Conservation (phyloP, 768 basidiomycete genomes). For the Trametes gibbosa region DNA sequence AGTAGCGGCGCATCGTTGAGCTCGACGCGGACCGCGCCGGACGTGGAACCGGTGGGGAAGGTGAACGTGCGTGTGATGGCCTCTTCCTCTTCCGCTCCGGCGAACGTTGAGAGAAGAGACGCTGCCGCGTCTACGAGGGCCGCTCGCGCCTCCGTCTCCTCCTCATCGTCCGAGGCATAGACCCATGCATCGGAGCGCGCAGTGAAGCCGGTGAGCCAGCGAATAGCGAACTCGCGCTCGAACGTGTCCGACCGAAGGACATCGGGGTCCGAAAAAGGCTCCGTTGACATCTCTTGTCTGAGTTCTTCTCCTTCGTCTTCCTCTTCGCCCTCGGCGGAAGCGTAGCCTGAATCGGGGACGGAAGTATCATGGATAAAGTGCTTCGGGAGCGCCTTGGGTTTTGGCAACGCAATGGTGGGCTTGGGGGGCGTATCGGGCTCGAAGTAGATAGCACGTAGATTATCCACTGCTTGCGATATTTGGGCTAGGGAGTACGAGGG, state of each 20-base stretch:
- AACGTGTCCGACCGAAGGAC: constrained; percentile 58
- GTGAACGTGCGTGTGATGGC: constrained; percentile 51
- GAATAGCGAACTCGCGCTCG: constrained; percentile 65
- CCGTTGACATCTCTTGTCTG: constrained; percentile 25
- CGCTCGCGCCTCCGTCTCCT: constrained; percentile 41
- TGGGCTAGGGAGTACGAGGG: constrained; percentile 33
- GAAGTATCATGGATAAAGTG: constrained; percentile 38
- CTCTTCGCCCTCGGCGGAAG: constrained; percentile 65
- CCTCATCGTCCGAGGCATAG: constrained; percentile 25
- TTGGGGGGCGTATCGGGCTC: constrained; percentile 31
- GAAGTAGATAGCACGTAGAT: constrained; percentile 53
- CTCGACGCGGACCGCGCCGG: constrained; percentile 41
- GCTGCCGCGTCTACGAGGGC: constrained; percentile 54
- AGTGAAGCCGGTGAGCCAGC: constrained; percentile 73
- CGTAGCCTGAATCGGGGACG: constrained; percentile 75
- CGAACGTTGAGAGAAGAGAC: constrained; percentile 52
- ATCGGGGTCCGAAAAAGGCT: constrained; percentile 36
- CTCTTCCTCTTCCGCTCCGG: constrained; percentile 41
- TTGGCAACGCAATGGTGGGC: constrained; percentile 22
- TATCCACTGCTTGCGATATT: constrained; percentile 41
- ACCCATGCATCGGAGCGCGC: constrained; percentile 57
- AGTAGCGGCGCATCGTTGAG: constrained; percentile 70
- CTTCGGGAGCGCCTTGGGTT: constrained; percentile 23
- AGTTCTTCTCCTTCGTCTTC: constrained; percentile 34
- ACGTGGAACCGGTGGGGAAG: constrained; percentile 33